Evolutionary conservation across 2,329 filamentous ascomycete species (phyloP), one percentile per base, ranked within the genome.

Genomic region (Dactylellina haptotyla): DNA sequence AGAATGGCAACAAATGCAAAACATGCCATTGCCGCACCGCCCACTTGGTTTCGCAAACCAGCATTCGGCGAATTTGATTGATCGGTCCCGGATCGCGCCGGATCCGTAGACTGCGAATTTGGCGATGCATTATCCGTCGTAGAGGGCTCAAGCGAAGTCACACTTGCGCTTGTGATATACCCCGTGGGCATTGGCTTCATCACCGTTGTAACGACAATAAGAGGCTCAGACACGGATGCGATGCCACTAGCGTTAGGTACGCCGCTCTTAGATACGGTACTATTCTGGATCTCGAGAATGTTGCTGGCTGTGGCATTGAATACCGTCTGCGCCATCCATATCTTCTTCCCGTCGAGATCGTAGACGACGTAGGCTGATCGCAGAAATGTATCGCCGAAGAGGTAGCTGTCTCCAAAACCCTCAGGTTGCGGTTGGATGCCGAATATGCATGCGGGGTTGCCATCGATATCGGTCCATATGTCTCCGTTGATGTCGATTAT

Each of bases 311-410:
- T 85, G 2, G 84, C 82, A 77, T 90, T 87, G 80, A 87, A 88
- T 54, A 84, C 85, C 10, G 89, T 89, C 79, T 89, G 87, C 0
- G 89, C 90, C 32, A 92, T 80, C 1, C 87, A 88, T 75, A 92
- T 88, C 80, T 89, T 84, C 79, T 91, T 87, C 79, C 90, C 91
- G 26, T 84, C 86, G n/a, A 92, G 83, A 79, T 92, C 89, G 79
- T 90, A 92, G 6, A 93, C 90, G 10, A 91, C 85, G 76, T 93
- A 93, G 0, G 90, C 90, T 39, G 88, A 89, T 54, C 90, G 84
- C 63, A 93, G 82, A 80, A 93, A 92, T 0, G 90, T 90, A 79
- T 92, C 90, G 16, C 90, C 90, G 8, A 72, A 72, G 23, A 72
- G 57, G 26, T 59, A 72, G 18, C 75, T 62, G 1, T 91, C 86